Conservation (phyloP, 805 yeast genomes). For the Teunomyces barrocoloradensis region DNA sequence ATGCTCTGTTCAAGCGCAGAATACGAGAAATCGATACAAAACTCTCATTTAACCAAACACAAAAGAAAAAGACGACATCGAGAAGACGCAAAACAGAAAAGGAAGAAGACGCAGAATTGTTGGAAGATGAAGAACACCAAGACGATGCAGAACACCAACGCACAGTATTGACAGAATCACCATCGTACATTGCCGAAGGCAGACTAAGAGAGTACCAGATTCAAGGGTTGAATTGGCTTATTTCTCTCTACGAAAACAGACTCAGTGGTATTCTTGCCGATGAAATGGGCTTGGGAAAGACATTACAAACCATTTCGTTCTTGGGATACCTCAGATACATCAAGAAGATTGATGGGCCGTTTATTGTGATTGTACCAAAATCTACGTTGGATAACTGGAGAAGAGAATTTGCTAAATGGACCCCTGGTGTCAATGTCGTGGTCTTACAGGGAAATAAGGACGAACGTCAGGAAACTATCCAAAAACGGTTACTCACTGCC, state of each 20-base stretch:
- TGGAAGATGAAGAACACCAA: constrained; percentile 75
- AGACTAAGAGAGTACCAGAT: constrained; percentile 84
- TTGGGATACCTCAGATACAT: constrained; percentile 82
- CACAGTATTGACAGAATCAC: constrained; percentile 82
- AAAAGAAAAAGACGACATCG: constrained; percentile 21
- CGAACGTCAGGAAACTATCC: constrained; percentile 61
- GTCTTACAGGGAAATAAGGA: constrained; percentile 91
- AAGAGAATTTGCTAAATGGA: constrained; percentile 92
- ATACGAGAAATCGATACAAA: constrained; percentile 56
- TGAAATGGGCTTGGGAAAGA: constrained; percentile 98
- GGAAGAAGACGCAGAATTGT: constrained; percentile 91
- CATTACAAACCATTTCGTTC: constrained; percentile 90
- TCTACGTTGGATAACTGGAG: constrained; percentile 96
- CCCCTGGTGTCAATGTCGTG: constrained; percentile 85
- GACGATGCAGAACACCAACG: constrained; percentile 46
- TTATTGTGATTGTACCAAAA: constrained; percentile 88
- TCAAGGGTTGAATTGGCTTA: constrained; percentile 94
- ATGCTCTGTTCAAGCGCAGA: constrained; percentile 62
- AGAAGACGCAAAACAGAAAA: constrained; percentile 87
- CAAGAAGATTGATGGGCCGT: constrained; percentile 82
- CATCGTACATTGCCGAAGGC: constrained; percentile 70
- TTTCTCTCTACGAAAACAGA: constrained; percentile 81
- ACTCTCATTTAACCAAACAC: constrained; percentile 34
- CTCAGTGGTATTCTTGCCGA: constrained; percentile 94
- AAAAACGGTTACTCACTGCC: constrained; percentile 58